Evolutionary conservation across 495 filamentous ascomycete genomes (phyloP).

Genomic region (Massariosphaeria phaeospora): DNA sequence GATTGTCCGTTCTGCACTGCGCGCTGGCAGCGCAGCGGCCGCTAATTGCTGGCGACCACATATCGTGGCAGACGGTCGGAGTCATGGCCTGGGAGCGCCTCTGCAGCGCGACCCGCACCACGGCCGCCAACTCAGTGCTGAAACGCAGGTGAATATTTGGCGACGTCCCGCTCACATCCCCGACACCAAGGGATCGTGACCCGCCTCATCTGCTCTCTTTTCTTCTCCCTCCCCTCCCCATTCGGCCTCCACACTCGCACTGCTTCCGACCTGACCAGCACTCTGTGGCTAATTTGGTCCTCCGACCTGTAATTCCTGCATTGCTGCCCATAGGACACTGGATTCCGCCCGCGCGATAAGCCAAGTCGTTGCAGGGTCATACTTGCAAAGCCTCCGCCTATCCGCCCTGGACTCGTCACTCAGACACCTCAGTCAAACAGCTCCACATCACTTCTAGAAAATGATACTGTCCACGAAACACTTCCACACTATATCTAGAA

Average conservation of each 20-base stretch:
- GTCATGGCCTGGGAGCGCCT: constrained; percentile 30
- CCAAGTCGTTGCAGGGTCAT: constrained; percentile 33
- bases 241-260: constrained; percentile 27
- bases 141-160: constrained; percentile 34
- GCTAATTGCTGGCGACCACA: constrained; percentile 35
- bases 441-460: constrained; percentile 24
- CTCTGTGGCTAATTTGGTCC: constrained; percentile 34
- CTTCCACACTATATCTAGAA: constrained; percentile 21
- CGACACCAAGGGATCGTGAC: constrained; percentile 28
- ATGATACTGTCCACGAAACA: constrained; percentile 31
- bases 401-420: constrained; percentile 27
- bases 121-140: constrained; percentile 31
- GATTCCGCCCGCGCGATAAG: constrained; percentile 31
- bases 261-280: constrained; percentile 27
- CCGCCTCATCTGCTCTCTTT: constrained; percentile 12
- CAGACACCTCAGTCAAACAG: constrained; percentile 24
- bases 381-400: constrained; percentile 31
- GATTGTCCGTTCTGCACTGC: constrained; percentile 33
- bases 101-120: constrained; percentile 32
- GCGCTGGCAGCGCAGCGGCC: constrained; percentile 25
- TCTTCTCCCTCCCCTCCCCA: constrained; percentile 13
- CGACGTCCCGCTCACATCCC: constrained; percentile 21
- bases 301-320: constrained; percentile 33
- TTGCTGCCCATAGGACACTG: constrained; percentile 33
- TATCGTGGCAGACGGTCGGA: constrained; percentile 24